phyloP scores from a whole-genome alignment of 176 grass and related monocot genomes.

The Musa troglodytarum region DNA sequence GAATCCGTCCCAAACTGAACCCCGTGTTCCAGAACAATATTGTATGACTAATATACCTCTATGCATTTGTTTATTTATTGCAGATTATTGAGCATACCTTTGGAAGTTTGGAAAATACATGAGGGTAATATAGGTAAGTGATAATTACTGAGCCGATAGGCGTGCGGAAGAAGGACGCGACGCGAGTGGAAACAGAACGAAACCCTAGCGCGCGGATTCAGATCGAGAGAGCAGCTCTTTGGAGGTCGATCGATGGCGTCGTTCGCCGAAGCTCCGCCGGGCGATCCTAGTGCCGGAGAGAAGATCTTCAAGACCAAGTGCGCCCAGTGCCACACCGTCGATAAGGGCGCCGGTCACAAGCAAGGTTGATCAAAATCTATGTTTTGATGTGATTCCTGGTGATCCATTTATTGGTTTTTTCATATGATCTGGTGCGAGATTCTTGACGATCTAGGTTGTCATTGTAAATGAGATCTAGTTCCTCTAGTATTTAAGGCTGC shows the following conservation, averaged over 20 bases:
- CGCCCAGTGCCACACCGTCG: conserved; percentile 2
- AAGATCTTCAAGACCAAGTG: background rate
- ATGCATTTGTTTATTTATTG: too few relatives aligned
- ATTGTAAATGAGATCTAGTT: too few relatives aligned
- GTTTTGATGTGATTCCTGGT: background rate
- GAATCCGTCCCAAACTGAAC: background rate
- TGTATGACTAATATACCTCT: background rate
- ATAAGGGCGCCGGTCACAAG: background rate
- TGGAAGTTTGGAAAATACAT: rapidly evolving
- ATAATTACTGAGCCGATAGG: conserved; percentile 3
- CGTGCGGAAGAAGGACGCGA: background rate
- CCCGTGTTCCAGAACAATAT: background rate
- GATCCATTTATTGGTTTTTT: too few relatives aligned
- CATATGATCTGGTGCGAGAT: too few relatives aligned
- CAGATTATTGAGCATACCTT: too few relatives aligned
- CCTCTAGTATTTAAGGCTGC: too few relatives aligned
- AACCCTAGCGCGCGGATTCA: background rate
- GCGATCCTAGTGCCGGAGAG: conserved; percentile 23
- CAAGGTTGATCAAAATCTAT: background rate
- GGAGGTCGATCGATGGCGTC: conserved; percentile 16
- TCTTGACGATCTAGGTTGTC: too few relatives aligned
- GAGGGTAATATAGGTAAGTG: conserved; percentile 39
- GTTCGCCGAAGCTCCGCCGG: conserved; percentile 30
- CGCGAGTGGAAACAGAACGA: background rate
- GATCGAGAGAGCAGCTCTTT: background rate